Evolutionary conservation across 108 stramenopile species (phyloP).

Genomic region (Seminavis robusta): DNA sequence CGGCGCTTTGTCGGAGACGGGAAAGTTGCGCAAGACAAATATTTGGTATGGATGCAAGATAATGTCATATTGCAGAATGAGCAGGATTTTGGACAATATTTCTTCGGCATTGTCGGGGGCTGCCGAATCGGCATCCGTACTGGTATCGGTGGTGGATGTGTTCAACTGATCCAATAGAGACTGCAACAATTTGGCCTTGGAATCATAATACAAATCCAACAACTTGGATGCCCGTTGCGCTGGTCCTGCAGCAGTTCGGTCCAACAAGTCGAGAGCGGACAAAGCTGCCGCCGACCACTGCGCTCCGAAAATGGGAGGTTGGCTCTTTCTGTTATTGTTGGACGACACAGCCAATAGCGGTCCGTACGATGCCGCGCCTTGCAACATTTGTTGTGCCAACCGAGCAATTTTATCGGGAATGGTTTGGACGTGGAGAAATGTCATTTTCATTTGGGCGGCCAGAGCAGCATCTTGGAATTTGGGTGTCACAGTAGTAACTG

Average conservation of each 20-base stretch:
- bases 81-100: constrained; percentile 74
- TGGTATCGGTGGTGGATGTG: constrained; percentile 8
- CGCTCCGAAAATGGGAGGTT: constrained; percentile 38
- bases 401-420: constrained; percentile 60
- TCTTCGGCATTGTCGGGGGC: constrained; percentile 49
- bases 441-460: constrained; percentile 73
- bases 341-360: too few relatives aligned
- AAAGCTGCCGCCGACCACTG: constrained; percentile 62
- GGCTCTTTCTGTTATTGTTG: background rate
- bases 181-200: constrained; percentile 68
- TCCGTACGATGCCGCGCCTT: constrained; percentile 33
- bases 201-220: constrained; percentile 81
- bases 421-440: constrained; percentile 78
- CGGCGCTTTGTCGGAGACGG: background rate
- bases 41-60: constrained; percentile 82
- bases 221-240: constrained; percentile 28
- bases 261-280: constrained; percentile 62
- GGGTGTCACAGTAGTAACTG: background rate
- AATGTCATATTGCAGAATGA: constrained; percentile 82
- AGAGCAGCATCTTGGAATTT: constrained; percentile 26
- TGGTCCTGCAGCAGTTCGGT: constrained; percentile 11
- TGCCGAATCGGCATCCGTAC: background rate
- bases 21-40: constrained; percentile 66
- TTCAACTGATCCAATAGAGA: constrained; percentile 54
- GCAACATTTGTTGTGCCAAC: constrained; percentile 44